These are phyloP conservation scores for Hypoxylon sp. DNA, from an alignment of 2,329 filamentous ascomycete species.

Conservation along the genomic window DNA sequence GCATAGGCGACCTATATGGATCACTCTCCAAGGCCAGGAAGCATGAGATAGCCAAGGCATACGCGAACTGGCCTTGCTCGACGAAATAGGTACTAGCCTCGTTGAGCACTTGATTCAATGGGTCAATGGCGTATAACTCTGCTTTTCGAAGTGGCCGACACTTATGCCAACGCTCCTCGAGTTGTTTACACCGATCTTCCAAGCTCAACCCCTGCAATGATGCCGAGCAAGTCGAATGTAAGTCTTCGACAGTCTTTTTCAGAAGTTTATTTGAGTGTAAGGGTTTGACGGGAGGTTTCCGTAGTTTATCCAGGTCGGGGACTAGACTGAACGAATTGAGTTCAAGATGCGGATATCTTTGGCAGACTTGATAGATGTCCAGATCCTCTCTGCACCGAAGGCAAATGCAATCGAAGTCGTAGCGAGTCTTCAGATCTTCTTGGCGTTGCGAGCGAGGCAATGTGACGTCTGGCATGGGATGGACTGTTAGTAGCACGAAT, in stretches of 20 bases:
- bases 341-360: conserved; percentile 57
- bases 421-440: conserved; percentile 60
- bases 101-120: conserved; percentile 62
- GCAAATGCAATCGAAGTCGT: conserved; percentile 69
- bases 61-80: conserved; percentile 59
- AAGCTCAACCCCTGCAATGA: conserved; percentile 28
- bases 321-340: conserved; percentile 64
- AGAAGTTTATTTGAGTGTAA: conserved; percentile 48
- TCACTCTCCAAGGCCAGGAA: conserved; percentile 65
- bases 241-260: conserved; percentile 49
- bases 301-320: conserved; percentile 56
- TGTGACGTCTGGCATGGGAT: conserved; percentile 61
- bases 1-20: conserved; percentile 64
- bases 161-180: conserved; percentile 56
- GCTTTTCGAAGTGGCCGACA: conserved; percentile 58
- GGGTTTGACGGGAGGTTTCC: conserved; percentile 52
- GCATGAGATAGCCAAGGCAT: conserved; percentile 63
- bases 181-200: conserved; percentile 43
- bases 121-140: conserved; percentile 65
- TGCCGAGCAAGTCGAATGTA: conserved; percentile 52
- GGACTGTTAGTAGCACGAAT: conserved; percentile 11
- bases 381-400: conserved; percentile 65
- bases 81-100: conserved; percentile 63
- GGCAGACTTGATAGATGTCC: conserved; percentile 68
- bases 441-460: conserved; percentile 61